Conservation (phyloP, 2,329 filamentous ascomycete genomes). For the Fusarium ramigenum region DNA sequence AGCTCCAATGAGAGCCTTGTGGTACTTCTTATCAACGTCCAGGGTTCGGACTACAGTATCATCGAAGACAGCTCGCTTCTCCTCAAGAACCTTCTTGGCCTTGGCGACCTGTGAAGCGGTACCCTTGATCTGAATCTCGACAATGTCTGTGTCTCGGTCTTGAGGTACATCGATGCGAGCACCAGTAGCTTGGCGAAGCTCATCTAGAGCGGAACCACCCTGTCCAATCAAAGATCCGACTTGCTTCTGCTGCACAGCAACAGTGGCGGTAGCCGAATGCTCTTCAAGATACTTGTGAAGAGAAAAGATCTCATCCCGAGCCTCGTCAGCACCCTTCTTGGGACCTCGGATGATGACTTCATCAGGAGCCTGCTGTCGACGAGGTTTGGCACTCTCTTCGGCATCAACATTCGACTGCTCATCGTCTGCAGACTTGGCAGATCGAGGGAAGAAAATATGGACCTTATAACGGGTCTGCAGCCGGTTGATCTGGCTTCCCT, state of each 20-base stretch:
- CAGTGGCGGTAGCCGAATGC: slow-evolving; percentile 80
- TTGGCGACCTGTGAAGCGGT: slow-evolving; percentile 90
- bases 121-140: slow-evolving; percentile 91
- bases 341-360: slow-evolving; percentile 93
- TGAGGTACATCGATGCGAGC: slow-evolving; percentile 93
- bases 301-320: slow-evolving; percentile 89
- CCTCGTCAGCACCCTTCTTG: slow-evolving; percentile 90
- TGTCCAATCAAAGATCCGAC: slow-evolving; percentile 93
- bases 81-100: slow-evolving; percentile 88
- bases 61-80: slow-evolving; percentile 88
- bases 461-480: slow-evolving; percentile 94
- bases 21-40: slow-evolving; percentile 93
- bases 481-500: slow-evolving; percentile 88
- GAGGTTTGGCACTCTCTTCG: slow-evolving; percentile 72
- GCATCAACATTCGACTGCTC: slow-evolving; percentile 77
- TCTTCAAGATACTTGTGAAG: slow-evolving; percentile 91
- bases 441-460: slow-evolving; percentile 89
- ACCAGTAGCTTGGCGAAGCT: slow-evolving; percentile 83
- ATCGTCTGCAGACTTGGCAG: slow-evolving; percentile 69
- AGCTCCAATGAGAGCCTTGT: slow-evolving; percentile 87
- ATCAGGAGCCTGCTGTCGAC: slow-evolving; percentile 80
- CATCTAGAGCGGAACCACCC: slow-evolving; percentile 89
- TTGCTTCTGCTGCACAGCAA: slow-evolving; percentile 90
- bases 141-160: slow-evolving; percentile 76
- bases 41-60: slow-evolving; percentile 86